A percentile compares a stretch with the other conserved stretches of the same genome.
Conservation (phyloP, 495 filamentous ascomycete genomes). For the Tricharina praecox region DNA sequence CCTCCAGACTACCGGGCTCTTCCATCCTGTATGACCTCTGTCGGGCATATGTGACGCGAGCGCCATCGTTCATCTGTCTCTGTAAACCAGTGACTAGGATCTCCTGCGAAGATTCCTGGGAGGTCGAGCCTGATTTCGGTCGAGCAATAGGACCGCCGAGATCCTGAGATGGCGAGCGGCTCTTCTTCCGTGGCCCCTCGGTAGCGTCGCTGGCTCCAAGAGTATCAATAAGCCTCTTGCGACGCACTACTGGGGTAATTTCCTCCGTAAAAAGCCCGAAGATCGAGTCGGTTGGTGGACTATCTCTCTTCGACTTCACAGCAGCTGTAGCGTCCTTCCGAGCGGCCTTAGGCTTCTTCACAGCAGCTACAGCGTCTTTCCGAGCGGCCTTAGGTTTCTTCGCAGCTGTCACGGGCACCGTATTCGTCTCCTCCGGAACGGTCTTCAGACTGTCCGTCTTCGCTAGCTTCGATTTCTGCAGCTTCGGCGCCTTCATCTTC, state of each 20-base stretch:
- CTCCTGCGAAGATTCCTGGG: background rate
- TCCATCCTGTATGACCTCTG: constrained; percentile 24
- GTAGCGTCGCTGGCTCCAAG: constrained; percentile 27
- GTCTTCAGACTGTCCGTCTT: background rate
- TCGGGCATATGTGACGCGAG: constrained; percentile 25
- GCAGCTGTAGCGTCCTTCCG: background rate
- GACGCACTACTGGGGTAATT: constrained; percentile 5
- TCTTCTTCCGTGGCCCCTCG: constrained; percentile 23
- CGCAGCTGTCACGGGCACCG: background rate
- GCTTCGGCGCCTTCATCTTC: too few species aligned
- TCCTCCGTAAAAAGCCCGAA: background rate
- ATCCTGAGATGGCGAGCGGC: background rate
- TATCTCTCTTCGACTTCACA: background rate
- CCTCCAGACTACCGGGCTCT: constrained; percentile 20
- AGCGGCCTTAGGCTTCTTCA: background rate
- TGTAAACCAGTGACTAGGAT: background rate
- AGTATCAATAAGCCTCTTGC: constrained; percentile 39
- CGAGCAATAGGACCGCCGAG: background rate
- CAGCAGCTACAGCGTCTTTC: background rate
- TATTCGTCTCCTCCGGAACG: background rate
- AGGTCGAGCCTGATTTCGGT: background rate
- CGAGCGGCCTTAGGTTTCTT: background rate
- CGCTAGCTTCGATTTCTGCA: background rate
- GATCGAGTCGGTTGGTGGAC: background rate
- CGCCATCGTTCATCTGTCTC: constrained; percentile 3